A percentile compares a stretch with the other conserved stretches of the same genome.
Evolutionary conservation across 768 basidiomycete species (phyloP).

Genomic region (Coprinopsis marcescibilis): DNA sequence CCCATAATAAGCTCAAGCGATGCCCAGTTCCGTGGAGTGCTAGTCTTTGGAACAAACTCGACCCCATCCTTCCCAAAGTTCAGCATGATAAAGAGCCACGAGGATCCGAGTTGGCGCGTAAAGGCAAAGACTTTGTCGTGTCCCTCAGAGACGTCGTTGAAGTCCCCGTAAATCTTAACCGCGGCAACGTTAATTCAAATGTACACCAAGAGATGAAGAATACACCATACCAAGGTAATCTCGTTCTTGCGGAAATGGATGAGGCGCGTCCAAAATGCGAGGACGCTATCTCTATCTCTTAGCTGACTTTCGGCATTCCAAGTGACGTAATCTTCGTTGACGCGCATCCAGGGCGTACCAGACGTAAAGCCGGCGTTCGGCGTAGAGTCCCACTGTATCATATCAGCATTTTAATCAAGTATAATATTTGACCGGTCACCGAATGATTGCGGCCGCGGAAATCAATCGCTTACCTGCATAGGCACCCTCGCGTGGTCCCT

Average conservation of each 20-base stretch:
- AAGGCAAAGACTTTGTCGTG: constrained; percentile 54
- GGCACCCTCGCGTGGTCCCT: constrained; percentile 69
- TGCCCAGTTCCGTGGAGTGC: constrained; percentile 8
- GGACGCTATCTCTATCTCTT: constrained; percentile 45
- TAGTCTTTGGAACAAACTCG: constrained; percentile 13
- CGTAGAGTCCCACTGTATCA: constrained; percentile 47
- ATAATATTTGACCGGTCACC: neutral
- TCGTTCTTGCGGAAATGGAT: constrained; percentile 47
- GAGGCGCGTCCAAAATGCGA: constrained; percentile 55
- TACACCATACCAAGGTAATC: constrained; percentile 42
- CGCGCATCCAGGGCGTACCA: constrained; percentile 68
- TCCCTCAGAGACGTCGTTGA: constrained; percentile 37
- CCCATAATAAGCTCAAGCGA: constrained; percentile 20
- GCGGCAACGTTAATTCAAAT: neutral
- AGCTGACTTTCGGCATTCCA: constrained; percentile 54
- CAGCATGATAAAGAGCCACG: constrained; percentile 38
- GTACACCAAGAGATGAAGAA: neutral
- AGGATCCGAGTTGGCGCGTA: constrained; percentile 31
- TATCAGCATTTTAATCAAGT: too few species aligned
- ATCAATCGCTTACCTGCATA: constrained; percentile 44
- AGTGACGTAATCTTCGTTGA: constrained; percentile 57
- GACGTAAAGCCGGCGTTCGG: constrained; percentile 60
- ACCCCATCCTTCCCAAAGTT: constrained; percentile 36
- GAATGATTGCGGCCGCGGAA: neutral
- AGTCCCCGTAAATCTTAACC: constrained; percentile 55